A percentile compares a stretch with the other conserved stretches of the same genome.
Evolutionary conservation across 192 early-diverging fungal species (phyloP).

Genomic region (Podila epigama): DNA sequence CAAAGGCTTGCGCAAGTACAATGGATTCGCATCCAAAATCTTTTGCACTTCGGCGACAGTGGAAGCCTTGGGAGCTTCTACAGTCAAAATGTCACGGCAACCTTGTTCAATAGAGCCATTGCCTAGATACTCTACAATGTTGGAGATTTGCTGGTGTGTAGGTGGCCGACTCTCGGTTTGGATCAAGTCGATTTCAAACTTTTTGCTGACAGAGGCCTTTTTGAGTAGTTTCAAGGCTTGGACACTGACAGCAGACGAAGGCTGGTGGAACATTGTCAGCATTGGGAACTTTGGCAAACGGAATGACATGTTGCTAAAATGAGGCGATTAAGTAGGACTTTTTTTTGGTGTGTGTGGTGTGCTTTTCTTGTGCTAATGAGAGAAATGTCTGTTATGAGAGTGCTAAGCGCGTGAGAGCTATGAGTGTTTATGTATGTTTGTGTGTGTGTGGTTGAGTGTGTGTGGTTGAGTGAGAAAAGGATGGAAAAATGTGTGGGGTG

Average conservation of each 20-base stretch:
- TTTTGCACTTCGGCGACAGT: conserved; percentile 25
- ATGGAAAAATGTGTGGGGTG: background rate
- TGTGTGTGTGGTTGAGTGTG: no score
- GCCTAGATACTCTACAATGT: conserved; percentile 14
- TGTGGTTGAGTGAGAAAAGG: background rate
- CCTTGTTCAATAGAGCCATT: conserved; percentile 7
- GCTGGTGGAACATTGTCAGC: conserved; percentile 42
- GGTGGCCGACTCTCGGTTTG: conserved; percentile 19
- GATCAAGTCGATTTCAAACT: conserved; percentile 23
- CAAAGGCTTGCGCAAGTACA: conserved; percentile 25
- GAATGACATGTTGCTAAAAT: conserved; percentile 21
- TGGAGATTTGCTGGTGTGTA: conserved; percentile 5
- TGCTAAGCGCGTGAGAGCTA: no score
- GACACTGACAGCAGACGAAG: background rate
- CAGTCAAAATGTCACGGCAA: background rate
- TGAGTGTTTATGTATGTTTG: no score
- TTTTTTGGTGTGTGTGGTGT: background rate
- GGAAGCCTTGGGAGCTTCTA: conserved; percentile 12
- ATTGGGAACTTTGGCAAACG: conserved; percentile 22
- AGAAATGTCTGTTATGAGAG: background rate
- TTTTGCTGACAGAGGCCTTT: background rate
- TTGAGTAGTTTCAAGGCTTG: conserved; percentile 22
- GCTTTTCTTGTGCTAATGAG: background rate
- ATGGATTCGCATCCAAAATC: conserved; percentile 10
- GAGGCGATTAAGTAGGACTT: background rate